A percentile compares a stretch with the other conserved stretches of the same genome.
Conservation (phyloP, 176 grass and related monocot genomes). For the Coix lacrymajobi region DNA sequence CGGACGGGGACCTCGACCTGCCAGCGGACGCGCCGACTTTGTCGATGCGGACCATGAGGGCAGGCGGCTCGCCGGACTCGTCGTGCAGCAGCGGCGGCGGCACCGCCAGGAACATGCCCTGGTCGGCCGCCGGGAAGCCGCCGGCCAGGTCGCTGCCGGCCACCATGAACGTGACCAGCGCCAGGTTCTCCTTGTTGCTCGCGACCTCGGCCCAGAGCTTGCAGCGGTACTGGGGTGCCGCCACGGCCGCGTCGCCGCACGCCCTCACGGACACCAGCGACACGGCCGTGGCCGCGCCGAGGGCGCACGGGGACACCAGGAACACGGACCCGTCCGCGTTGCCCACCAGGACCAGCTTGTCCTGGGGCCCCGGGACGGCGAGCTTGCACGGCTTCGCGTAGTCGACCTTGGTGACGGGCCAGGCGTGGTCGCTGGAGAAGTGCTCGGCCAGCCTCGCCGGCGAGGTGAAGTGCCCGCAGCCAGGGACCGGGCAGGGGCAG, state of each 20-base stretch:
- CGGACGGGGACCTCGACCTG: background rate
- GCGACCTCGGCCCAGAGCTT: constrained; percentile 2
- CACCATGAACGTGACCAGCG: background rate
- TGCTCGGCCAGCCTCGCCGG: constrained; percentile 1
- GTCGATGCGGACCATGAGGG: constrained; percentile 7
- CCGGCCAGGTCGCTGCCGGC: background rate
- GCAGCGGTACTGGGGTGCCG: background rate
- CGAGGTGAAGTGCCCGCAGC: constrained; percentile 8
- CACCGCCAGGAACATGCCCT: constrained; percentile 10
- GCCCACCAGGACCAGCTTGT: background rate
- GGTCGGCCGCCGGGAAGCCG: background rate
- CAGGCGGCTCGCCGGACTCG: background rate
- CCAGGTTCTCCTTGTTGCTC: background rate
- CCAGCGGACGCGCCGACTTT: background rate
- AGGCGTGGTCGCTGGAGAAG: background rate
- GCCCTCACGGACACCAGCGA: constrained; percentile 11
- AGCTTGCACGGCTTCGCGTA: background rate
- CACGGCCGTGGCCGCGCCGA: background rate
- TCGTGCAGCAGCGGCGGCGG: background rate
- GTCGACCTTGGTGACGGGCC: background rate
- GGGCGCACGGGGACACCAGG: background rate
- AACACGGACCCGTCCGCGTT: constrained; percentile 1
- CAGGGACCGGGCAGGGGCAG: constrained; percentile 25
- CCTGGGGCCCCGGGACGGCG: background rate
- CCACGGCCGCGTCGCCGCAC: background rate